Evolutionary conservation across 1,284 basidiomycete genomes (phyloP), one percentile per base, ranked within the genome.

Genomic region (Baeospora myosura): DNA sequence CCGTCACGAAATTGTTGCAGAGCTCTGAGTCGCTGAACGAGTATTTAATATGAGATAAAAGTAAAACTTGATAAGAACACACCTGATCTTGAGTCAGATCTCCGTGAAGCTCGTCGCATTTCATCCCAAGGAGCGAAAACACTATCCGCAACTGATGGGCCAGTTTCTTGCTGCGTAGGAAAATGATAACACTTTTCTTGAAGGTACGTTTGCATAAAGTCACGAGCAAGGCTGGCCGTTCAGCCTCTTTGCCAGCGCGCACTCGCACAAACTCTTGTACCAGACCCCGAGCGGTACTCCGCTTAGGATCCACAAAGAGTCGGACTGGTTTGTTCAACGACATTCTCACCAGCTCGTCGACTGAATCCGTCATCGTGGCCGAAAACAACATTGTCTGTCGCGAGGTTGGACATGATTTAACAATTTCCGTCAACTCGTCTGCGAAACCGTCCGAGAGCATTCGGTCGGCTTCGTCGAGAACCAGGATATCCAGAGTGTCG

Each of bases 341-440:
- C 72, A 98, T 87, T 54, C 81, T 81, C 43, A 97, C 88, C 32
- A 98, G 77, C 57, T 93, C 86, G 55, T 97, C 92, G 5, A 98
- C 88, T 1, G 86, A 86, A 63, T 98, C 95, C 1, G 92, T 96
- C 86, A 98, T 97, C 1, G 95, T 98, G 1, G 95, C 95, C 0
- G 92, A 96, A 65, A 98, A 98, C 20, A 98, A 73, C 92, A 98
- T 96, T 3, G 95, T 97, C 62, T 98, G 95, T 29, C 95, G 79
- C 22, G 86, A 86, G 11, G 72, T 67, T 1, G 95, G 94, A 57
- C 93, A 95, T 28, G 87, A 77, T 50, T 81, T 84, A 61, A 98
- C 82, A 52, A 98, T 97, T 65, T 98, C 95, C 26, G 82, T 72
- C 24, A 98, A 71, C 61, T 98, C 95, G 60, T 94, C 94, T n/a